A percentile compares a stretch with the other conserved stretches of the same genome.
Evolutionary conservation across 345 rosid genomes (phyloP).

Genomic region (Noccaea caerulescens): DNA sequence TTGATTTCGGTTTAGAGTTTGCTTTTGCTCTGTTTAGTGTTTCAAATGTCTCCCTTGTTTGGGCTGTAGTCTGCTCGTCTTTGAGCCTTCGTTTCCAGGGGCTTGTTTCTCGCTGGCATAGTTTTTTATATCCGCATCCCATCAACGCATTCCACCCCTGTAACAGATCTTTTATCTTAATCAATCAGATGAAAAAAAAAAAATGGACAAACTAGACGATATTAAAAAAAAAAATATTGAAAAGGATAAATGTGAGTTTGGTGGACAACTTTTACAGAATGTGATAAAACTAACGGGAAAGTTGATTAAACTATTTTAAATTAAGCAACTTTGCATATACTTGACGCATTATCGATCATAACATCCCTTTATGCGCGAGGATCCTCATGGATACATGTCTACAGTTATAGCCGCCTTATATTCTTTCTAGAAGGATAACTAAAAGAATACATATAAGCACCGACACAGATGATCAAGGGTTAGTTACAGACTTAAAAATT

Average conservation of each 20-base stretch:
- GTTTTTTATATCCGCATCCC: no score
- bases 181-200: no score
- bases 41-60: no score
- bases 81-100: no score
- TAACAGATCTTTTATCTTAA: no score
- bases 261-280: slow-evolving; percentile 32
- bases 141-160: no score
- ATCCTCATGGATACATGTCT: not conserved
- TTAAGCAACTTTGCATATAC: not conserved
- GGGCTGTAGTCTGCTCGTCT: no score
- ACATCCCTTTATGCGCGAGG: not conserved
- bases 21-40: no score
- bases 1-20: no score
- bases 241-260: slow-evolving; percentile 18
- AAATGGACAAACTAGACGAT: not conserved
- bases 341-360: not conserved
- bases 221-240: not conserved
- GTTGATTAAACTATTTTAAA: not conserved
- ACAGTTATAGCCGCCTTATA: slow-evolving; percentile 12
- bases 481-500: not conserved
- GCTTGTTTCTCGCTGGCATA: no score
- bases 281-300: slow-evolving; percentile 3
- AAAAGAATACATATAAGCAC: slow-evolving; percentile 11
- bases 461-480: not conserved
- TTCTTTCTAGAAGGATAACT: not conserved